Evolutionary conservation across 768 basidiomycete genomes (phyloP), one percentile per base, ranked within the genome.

Genomic region (Suillus luteus): DNA sequence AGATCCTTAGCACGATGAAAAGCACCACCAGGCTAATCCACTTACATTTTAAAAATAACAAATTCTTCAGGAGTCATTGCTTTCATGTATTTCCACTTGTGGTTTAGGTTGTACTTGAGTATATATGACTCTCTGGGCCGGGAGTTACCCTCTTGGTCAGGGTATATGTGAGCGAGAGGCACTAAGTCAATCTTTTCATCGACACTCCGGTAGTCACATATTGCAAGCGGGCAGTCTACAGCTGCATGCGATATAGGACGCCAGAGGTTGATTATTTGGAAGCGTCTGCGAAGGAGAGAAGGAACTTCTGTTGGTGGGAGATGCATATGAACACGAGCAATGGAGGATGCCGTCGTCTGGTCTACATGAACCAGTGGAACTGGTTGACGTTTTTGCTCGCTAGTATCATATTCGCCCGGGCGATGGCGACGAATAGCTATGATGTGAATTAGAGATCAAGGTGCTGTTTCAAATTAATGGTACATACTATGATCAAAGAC

Each of bases 241-340:
- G 81, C 82, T 1, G 76, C 66, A 64, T 80, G 72, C 19, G 73
- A 68, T 68, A 85, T 82, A 0, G 84, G 84, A 35, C 84, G 78
- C 85, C 85, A 85, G 64, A 85, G 71, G 70, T 84, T 84, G 63
- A 85, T 78, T 64, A 85, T 82, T 67, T 83, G 82, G 71, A 82
- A 84, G 63, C 82, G 80, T 22, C 75, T 71, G 63, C 77, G 70
- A 43, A 83, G 75, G 57, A 82, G 67, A 52, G 40, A 71, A 64
- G 75, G 73, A 0, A 75, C 81, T 46, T 83, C 81, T 54, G 69
- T 72, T 2, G 72, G 61, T 1, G 81, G 80, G 12, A 81, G 76
- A 67, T 84, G 81, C 41, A 75, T 74, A 41, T 75, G 72, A 14
- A 85, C 82, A 4, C 81, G 77, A 7, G 76, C 77, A 22, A 72